Evolutionary conservation across 1,139 yeast genomes (phyloP), one percentile per base, ranked within the genome.

Genomic region (Kodamaea ohmeri): DNA sequence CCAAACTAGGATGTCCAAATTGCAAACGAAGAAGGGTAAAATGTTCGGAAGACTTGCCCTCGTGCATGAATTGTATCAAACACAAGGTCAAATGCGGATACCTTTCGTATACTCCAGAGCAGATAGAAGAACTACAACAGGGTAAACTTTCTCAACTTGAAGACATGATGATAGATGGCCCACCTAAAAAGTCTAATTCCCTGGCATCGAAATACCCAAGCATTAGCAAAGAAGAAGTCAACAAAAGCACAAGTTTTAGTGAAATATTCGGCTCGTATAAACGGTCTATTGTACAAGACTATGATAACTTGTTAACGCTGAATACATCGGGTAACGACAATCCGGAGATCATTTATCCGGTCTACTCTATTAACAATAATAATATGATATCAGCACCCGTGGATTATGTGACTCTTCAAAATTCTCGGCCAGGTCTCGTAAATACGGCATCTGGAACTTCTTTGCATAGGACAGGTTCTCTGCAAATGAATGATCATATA

Each of bases 21-120:
- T 70, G 76, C 53, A 70, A 70, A 48, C 61, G 61, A 35, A 56
- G 76, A 42, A 44, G 74, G 37, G 73, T 70, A 39, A 69, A 69
- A 47, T 70, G 76, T 45, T 52, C 63, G 4, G 75, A 70, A 42
- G 67, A 67, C 40, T 52, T 67, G 26, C 76, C 76, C 1, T 56
- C 60, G 26, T 70, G 76, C 44, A 35, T 51, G 35, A 69, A 69
- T 46, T 70, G 76, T 52, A 49, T 67, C 32, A 67, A 67, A 40
- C 73, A 68, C 45, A 64, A 65, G 36, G 65, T 60, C 4, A 56
- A 56, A 39, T 70, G 75, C 53, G 72, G 68, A 1, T 70, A 68
- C 44, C 55, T 68, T 33, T 65, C 63, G 38, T 66, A 60, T 40
- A 49, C 65, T 2, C 59, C 56, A 32, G 66, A 60, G 14, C 67